Base-by-base conservation (phyloP, 495 filamentous ascomycete species). In the Evansstolkia leycettana region DNA sequence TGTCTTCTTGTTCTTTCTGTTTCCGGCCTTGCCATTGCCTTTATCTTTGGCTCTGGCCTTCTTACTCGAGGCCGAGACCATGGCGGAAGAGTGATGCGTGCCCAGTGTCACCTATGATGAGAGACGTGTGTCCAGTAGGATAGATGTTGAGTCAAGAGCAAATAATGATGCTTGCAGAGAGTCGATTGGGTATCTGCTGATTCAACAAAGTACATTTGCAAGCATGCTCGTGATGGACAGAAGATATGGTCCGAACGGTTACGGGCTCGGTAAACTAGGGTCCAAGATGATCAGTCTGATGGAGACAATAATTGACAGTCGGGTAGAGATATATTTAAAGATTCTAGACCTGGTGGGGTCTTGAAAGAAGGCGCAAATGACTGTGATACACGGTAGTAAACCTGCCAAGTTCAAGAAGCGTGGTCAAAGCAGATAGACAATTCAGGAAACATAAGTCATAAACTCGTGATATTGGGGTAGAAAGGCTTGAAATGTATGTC, bases 91-190 rank as follows among this genome's bases (percentile, higher is more conserved):
- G n/a, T 24, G 19, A 9, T 55, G 50, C 34, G 56, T 58, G 58
- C 52, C 51, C 53, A 56, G 60, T 40, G 39, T 42, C 41, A 40
- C 33, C 37, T 41, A 36, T 41, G 33, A 13, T 34, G 38, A 29
- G 41, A 56, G 51, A 66, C 61, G 63, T 64, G 61, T 64, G 57
- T 52, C 61, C 59, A 67, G 57, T 61, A 43, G 46, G 39, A 50
- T 52, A 34, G 45, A 34, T 41, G 18, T 24, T 5, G 12, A 18
- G 18, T 29, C 12, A 31, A 12, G 18, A 40, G 19, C 20, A 13
- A 40, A 42, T 45, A 38, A 19, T 35, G 34, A 30, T 46, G 50
- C 53, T 39, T 58, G 58, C 44, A 51, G 38, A 45, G 29, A 42
- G 43, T 41, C 46, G 42, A 50, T 60, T 51, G 49, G 55, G 48